phyloP scores from a whole-genome alignment of 1,284 basidiomycete genomes.

The Waitea zeae region DNA sequence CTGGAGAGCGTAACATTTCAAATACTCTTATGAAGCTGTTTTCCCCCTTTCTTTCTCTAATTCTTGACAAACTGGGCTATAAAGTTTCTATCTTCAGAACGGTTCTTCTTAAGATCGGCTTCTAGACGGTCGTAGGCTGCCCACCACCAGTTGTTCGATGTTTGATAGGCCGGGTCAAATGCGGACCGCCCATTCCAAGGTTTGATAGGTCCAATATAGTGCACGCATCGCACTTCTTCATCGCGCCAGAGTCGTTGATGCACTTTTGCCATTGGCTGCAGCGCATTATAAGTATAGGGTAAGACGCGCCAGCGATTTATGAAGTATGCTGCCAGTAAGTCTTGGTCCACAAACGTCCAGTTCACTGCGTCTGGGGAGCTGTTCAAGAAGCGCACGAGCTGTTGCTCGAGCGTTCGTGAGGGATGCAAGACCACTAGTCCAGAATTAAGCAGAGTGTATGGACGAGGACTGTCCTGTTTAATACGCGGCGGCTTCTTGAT shows the following conservation, averaged over 20 bases:
- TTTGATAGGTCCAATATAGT: constrained; percentile 63
- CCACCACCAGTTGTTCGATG: constrained; percentile 66
- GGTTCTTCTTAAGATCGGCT: constrained; percentile 12
- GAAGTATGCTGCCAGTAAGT: constrained; percentile 75
- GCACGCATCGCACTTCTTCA: constrained; percentile 56
- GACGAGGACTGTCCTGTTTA: constrained; percentile 37
- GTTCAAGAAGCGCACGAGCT: constrained; percentile 42
- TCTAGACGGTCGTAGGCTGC: constrained; percentile 36
- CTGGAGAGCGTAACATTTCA: constrained; percentile 64
- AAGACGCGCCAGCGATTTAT: constrained; percentile 56
- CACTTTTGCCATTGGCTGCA: constrained; percentile 58
- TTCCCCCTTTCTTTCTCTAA: too few relatives aligned
- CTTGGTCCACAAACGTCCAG: too few relatives aligned
- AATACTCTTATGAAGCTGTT: too few relatives aligned
- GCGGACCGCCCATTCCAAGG: constrained; percentile 38
- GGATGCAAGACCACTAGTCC: constrained; percentile 83
- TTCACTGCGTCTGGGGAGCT: too few relatives aligned
- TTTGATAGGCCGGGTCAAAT: constrained; percentile 21
- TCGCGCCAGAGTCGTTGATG: constrained; percentile 66
- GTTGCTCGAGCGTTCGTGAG: constrained; percentile 30
- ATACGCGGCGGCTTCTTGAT: constrained; percentile 34
- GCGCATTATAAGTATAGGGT: constrained; percentile 74
- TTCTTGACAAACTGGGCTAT: too few relatives aligned
- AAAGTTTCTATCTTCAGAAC: not conserved
- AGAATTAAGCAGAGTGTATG: constrained; percentile 72